Evolutionary conservation across 2,329 filamentous ascomycete species (phyloP), one percentile per base, ranked within the genome.

Genomic region (Paramyrothecium roridum): DNA sequence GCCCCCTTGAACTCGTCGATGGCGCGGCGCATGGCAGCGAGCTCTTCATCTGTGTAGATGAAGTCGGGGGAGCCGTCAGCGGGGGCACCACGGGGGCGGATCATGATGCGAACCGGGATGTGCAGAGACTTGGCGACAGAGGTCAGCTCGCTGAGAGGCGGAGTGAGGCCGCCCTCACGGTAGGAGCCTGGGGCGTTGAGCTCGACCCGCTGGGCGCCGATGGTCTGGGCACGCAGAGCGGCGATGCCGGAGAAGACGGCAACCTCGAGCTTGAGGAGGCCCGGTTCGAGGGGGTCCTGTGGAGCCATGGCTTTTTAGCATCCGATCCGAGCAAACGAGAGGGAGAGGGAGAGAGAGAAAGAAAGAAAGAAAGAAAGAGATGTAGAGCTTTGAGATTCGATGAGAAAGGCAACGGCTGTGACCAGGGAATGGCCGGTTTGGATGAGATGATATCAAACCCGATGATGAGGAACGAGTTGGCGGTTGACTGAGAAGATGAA

Each of bases 181-280:
- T 84, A 84, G 1, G 82, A 84, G 3, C 72, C 76, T 11, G 67
- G 62, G 3, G 74, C 75, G 63, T 84, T 85, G 61, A 85, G 73
- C 63, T 85, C 82, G 50, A 85, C 68, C 46, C 82, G 78, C 3
- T 71, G 67, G 51, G 76, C 80, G 33, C 79, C 80, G n/a, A 72
- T 65, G 22, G 57, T 52, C 46, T 75, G 68, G 10, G 80, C 78
- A 11, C 61, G 57, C 37, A 68, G 60, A 34, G 76, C 79, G 6
- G 72, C 70, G 13, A 59, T 56, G 22, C 73, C 64, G 45, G 78
- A 78, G 67, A 85, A 85, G 61, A 81, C 75, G 54, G 82, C 80
- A 47, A 84, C 72, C 62, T 85, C 82, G 19, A 84, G 74, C 17
- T 68, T 69, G 20, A 67, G 61, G 19, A 58, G 52, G 54, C 33